Percentiles rank a stretch among this genome's conserved stretches.
phyloP scores from a whole-genome alignment of 768 basidiomycete genomes.

The Candolleomyces aberdarensis region DNA sequence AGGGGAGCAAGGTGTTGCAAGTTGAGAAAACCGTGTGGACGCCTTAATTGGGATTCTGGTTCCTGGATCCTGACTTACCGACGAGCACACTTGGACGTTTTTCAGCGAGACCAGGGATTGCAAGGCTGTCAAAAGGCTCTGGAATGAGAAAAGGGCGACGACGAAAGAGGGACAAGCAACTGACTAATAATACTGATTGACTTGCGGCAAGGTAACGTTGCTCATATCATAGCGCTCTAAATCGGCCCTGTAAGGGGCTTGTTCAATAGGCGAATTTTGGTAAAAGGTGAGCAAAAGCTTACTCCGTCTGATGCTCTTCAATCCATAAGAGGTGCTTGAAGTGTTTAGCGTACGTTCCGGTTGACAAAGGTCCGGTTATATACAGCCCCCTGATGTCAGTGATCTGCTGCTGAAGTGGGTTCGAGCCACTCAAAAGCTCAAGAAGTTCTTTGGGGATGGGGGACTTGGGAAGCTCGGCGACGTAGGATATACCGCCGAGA shows the following conservation, averaged over 20 bases:
- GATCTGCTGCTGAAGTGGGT: slow-evolving; percentile 25
- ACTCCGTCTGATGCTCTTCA: slow-evolving; percentile 48
- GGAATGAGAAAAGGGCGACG: not conserved
- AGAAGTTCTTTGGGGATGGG: slow-evolving; percentile 35
- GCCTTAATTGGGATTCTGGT: too few species aligned
- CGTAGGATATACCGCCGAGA: slow-evolving; percentile 39
- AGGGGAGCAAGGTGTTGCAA: too few species aligned
- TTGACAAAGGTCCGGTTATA: slow-evolving; percentile 38
- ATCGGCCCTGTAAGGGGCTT: slow-evolving; percentile 19
- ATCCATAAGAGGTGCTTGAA: slow-evolving; percentile 56
- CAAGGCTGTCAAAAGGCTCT: slow-evolving; percentile 14
- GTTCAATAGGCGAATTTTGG: not conserved
- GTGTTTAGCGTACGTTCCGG: slow-evolving; percentile 37
- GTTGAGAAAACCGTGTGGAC: too few species aligned
- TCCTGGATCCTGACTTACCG: slow-evolving; percentile 39
- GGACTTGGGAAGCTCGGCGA: slow-evolving; percentile 34
- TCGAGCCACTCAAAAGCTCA: slow-evolving; percentile 25
- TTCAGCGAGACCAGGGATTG: slow-evolving; percentile 48
- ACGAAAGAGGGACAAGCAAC: slow-evolving; percentile 7
- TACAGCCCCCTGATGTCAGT: slow-evolving; percentile 28
- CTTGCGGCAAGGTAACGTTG: slow-evolving; percentile 26
- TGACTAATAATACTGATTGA: slow-evolving; percentile 38
- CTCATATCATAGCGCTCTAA: slow-evolving; percentile 35
- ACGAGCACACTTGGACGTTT: slow-evolving; percentile 56
- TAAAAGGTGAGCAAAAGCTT: slow-evolving; percentile 12